These are phyloP conservation scores for Helicocarpus griseus DNA, from an alignment of 2,329 filamentous ascomycete species.

Conservation along the genomic window DNA sequence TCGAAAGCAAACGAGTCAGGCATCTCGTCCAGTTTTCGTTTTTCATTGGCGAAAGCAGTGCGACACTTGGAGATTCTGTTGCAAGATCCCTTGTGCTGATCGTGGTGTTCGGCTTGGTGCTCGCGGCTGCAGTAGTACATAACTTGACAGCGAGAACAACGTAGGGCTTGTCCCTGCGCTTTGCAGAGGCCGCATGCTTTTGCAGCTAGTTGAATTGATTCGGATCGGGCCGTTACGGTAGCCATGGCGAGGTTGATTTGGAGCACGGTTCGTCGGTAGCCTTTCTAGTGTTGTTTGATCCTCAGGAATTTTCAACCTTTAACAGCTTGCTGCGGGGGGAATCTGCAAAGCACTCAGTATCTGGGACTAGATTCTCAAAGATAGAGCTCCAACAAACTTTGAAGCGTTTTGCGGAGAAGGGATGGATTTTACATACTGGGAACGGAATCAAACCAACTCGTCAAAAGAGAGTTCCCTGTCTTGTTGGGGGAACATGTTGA, in stretches of 20 bases:
- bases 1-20: slow-evolving; percentile 19
- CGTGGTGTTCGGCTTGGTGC: slow-evolving; percentile 33
- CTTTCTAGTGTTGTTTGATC: too few species aligned
- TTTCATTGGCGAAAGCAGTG: slow-evolving; percentile 24
- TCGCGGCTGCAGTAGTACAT: slow-evolving; percentile 38
- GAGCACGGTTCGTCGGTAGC: too few species aligned
- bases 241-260: not conserved
- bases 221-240: not conserved
- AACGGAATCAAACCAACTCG: too few species aligned
- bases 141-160: slow-evolving; percentile 36
- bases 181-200: slow-evolving; percentile 18
- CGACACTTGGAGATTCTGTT: slow-evolving; percentile 25
- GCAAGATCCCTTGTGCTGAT: slow-evolving; percentile 34
- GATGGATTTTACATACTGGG: too few species aligned
- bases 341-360: too few species aligned
- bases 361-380: too few species aligned
- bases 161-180: slow-evolving; percentile 21
- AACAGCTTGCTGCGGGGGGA: too few species aligned
- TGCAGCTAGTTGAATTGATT: not conserved
- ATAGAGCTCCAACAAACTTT: too few species aligned
- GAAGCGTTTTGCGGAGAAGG: too few species aligned
- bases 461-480: too few species aligned
- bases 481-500: too few species aligned
- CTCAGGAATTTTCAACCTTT: too few species aligned
- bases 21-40: slow-evolving; percentile 27